These are phyloP conservation scores for Choanephora cucurbitarum DNA, from an alignment of 371 early-diverging fungal genomes.

Conservation along the genomic window DNA sequence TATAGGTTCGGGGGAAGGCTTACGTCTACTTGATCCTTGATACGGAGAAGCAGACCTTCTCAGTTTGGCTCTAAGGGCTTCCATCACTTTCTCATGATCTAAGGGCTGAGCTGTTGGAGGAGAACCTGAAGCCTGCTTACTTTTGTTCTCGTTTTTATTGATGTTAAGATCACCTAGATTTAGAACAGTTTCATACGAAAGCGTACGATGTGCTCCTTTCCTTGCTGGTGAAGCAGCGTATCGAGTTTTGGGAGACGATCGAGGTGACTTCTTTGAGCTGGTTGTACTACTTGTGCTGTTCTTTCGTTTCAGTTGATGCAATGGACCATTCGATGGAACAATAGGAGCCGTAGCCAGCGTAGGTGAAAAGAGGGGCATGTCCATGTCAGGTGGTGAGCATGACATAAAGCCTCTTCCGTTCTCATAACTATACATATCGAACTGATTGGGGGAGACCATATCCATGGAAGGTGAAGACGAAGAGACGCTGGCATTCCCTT, in stretches of 20 bases:
- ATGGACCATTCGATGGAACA: not conserved
- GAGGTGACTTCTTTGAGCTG: not conserved
- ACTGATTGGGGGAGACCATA: constrained; percentile 12
- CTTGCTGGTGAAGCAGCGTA: not conserved
- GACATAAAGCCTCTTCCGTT: not conserved
- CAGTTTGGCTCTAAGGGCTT: constrained; percentile 28
- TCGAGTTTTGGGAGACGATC: not conserved
- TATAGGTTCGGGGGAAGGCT: constrained; percentile 20
- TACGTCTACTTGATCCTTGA: constrained; percentile 5
- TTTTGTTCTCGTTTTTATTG: not conserved
- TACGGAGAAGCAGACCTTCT: constrained; percentile 19
- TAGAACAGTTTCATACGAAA: constrained; percentile 28
- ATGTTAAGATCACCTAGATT: constrained; percentile 12
- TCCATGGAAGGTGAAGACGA: constrained; percentile 20
- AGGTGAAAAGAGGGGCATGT: constrained; percentile 6
- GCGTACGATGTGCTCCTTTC: constrained; percentile 12
- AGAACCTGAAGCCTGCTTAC: not conserved
- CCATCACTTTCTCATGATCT: constrained; percentile 32
- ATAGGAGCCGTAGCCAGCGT: constrained; percentile 1
- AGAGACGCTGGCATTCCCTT: constrained; percentile 8
- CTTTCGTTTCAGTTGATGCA: not conserved
- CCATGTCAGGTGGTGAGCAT: constrained; percentile 11
- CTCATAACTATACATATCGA: constrained; percentile 2
- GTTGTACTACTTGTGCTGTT: not conserved
- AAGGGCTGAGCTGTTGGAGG: constrained; percentile 5